Conservation (phyloP, 495 filamentous ascomycete genomes). For the Daldinia bambusicola region DNA sequence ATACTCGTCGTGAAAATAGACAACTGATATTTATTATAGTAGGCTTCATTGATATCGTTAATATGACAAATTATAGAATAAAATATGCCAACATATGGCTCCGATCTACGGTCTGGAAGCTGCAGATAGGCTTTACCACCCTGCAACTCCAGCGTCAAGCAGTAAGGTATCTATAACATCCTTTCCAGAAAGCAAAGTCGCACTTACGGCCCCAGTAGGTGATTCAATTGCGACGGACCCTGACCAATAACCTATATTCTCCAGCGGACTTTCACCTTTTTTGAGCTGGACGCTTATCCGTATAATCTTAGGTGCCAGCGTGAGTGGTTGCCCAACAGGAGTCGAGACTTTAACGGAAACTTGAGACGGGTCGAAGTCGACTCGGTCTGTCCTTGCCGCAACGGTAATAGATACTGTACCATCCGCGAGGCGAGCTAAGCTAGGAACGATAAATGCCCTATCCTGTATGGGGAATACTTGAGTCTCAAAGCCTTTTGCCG, state of each 20-base stretch:
- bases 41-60: neutral
- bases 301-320: slow-evolving; percentile 46
- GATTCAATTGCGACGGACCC: slow-evolving; percentile 30
- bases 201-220: slow-evolving; percentile 39
- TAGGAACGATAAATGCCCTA: slow-evolving; percentile 44
- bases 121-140: slow-evolving; percentile 31
- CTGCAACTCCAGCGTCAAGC: slow-evolving; percentile 40
- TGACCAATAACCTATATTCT: slow-evolving; percentile 30
- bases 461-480: slow-evolving; percentile 44
- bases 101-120: neutral
- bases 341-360: slow-evolving; percentile 36
- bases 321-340: slow-evolving; percentile 45
- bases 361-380: slow-evolving; percentile 17
- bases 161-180: slow-evolving; percentile 41
- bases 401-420: slow-evolving; percentile 40
- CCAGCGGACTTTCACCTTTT: slow-evolving; percentile 23
- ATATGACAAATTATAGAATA: neutral
- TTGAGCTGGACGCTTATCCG: slow-evolving; percentile 23
- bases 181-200: slow-evolving; percentile 29
- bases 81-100: neutral
- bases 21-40: neutral
- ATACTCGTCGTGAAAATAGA: neutral
- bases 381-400: slow-evolving; percentile 26
- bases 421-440: slow-evolving; percentile 27
- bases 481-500: slow-evolving; percentile 17